Evolutionary conservation across 1,139 yeast genomes (phyloP), one percentile per base, ranked within the genome.

Genomic region (Candida smagusa): DNA sequence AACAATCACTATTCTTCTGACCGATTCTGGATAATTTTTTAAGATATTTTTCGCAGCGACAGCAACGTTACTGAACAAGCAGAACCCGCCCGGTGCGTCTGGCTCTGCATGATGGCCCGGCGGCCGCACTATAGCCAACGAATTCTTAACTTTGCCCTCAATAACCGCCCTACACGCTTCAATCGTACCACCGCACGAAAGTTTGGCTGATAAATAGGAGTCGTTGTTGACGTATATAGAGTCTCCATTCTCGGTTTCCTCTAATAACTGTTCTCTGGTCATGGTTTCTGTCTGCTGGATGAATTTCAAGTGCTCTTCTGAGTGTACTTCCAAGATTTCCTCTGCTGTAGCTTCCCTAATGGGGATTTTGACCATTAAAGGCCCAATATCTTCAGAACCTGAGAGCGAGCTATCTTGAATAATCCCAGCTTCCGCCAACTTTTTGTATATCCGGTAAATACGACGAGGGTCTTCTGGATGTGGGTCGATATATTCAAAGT

Each of bases 81-180:
- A 94, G 59, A 94, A 94, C 19, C 99, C 99, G 31, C 96, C 97
- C 0, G 98, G 96, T 12, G 89, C 71, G 45, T 88, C 94, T 1
- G 99, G 97, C 55, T 94, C 99, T 1, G 98, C 97, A 57, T 94
- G 99, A 63, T 94, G 99, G 2, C 99, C 99, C 0, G 99, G 99
- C 1, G 99, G 99, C 47, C 99, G 77, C 9, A 94, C 96, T 9
- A 94, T 87, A 0, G 98, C 99, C 40, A 94, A 59, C 0, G 97
- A 84, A 57, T 94, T 94, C 55, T 89, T 89, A 23, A 90, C 97
- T 41, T 73, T 68, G 1, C 96, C 96, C 58, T 90, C 97, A 8
- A 92, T 84, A 12, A 94, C 98, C 0, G 97, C 96, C 49, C 81
- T 80, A 59, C 97, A 90, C 0, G 96, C 96, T 59, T 92, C 98